Conservation (phyloP, 495 filamentous ascomycete species). For the Xylaria scruposa region DNA sequence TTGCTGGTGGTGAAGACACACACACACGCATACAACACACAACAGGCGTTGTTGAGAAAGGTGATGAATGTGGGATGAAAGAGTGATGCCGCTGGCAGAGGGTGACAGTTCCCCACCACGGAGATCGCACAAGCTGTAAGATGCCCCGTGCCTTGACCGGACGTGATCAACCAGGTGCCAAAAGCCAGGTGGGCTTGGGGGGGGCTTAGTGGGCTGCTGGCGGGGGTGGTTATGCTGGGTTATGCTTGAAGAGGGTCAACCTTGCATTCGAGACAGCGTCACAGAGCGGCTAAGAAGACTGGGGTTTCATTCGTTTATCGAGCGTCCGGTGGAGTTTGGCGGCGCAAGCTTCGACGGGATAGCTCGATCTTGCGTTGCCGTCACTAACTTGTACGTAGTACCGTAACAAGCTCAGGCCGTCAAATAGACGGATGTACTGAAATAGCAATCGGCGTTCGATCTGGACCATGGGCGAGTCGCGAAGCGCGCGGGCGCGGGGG, state of each 20-base stretch:
- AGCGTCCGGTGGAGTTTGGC: constrained; percentile 31
- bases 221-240: constrained; percentile 5
- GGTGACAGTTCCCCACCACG: constrained; percentile 48
- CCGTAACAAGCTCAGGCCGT: constrained; percentile 15
- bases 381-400: not conserved
- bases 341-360: constrained; percentile 35
- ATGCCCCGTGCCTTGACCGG: constrained; percentile 47
- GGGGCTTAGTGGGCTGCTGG: constrained; percentile 21
- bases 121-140: constrained; percentile 48
- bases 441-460: constrained; percentile 10
- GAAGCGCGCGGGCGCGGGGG: not conserved
- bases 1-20: constrained; percentile 41
- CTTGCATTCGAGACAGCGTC: constrained; percentile 52
- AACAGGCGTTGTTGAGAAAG: constrained; percentile 38
- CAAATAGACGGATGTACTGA: constrained; percentile 5
- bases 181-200: constrained; percentile 22
- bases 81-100: constrained; percentile 43
- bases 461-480: not conserved
- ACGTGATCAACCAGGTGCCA: constrained; percentile 42
- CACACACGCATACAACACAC: constrained; percentile 6
- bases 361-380: constrained; percentile 25
- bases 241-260: constrained; percentile 44
- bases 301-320: constrained; percentile 52
- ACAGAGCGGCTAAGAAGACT: constrained; percentile 52
- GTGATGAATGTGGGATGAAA: constrained; percentile 40